A percentile compares a stretch with the other conserved stretches of the same genome.
Evolutionary conservation across 2,329 filamentous ascomycete genomes (phyloP).

Genomic region (Aureobasidium sp.): DNA sequence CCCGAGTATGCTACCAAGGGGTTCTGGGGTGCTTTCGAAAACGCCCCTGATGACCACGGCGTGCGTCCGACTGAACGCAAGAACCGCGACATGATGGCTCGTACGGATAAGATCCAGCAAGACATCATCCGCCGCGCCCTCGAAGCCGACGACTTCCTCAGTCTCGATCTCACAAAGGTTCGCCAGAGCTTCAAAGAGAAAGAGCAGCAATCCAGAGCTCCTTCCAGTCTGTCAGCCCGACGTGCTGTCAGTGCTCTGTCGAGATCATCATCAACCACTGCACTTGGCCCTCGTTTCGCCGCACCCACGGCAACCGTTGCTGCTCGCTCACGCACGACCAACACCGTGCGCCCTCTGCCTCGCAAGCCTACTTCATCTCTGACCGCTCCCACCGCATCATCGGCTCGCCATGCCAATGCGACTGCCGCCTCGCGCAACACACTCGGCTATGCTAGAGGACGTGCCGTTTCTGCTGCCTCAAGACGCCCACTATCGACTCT

Average conservation of each 20-base stretch:
- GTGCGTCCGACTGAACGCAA: conserved; percentile 6
- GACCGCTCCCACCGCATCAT: conserved; percentile 16
- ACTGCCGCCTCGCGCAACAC: conserved; percentile 67
- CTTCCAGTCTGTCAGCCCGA: conserved; percentile 48
- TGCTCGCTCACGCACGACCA: conserved; percentile 30
- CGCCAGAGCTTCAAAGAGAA: conserved; percentile 14
- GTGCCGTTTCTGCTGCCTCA: conserved; percentile 40
- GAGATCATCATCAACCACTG: conserved; percentile 20
- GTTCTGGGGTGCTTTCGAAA: conserved; percentile 41
- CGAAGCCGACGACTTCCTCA: conserved; percentile 23
- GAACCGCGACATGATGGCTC: conserved; percentile 13
- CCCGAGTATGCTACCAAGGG: conserved; percentile 46
- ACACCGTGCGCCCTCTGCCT: conserved; percentile 29
- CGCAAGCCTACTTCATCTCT: conserved; percentile 28
- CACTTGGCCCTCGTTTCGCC: conserved; percentile 22
- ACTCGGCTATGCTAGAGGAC: conserved; percentile 75
- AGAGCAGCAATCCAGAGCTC: conserved; percentile 19
- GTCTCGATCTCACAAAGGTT: conserved; percentile 22
- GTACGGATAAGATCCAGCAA: conserved; percentile 19
- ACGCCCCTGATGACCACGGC: conserved; percentile 55
- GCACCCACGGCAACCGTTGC: conserved; percentile 32
- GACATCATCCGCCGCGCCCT: conserved; percentile 24
- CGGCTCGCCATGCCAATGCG: conserved; percentile 47
- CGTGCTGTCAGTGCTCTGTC: conserved; percentile 37
- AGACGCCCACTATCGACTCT: conserved; percentile 19